Evolutionary conservation across 208 protist species (phyloP).

Genomic region (Wallacemonas sp.): DNA sequence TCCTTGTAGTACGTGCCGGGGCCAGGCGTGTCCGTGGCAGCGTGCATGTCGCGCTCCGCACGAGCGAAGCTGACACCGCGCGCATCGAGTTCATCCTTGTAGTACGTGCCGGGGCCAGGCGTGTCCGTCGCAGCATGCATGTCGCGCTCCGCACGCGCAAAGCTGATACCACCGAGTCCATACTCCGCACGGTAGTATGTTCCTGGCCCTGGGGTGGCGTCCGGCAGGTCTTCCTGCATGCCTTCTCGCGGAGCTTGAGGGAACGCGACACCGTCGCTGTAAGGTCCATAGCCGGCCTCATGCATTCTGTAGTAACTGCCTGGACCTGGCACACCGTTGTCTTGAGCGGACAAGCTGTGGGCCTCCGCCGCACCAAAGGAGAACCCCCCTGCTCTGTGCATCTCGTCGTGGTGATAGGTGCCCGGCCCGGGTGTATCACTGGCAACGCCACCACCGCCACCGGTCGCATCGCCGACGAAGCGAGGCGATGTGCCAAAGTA

Average conservation of each 20-base stretch:
- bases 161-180: conserved; percentile 1
- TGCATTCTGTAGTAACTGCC: background rate
- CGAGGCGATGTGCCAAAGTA: too few species aligned
- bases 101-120: conserved; percentile 25
- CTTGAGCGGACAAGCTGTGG: background rate
- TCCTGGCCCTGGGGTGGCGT: conserved; percentile 20
- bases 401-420: conserved; percentile 8
- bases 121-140: background rate
- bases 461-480: too few species aligned
- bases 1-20: conserved; percentile 30
- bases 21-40: conserved; percentile 7
- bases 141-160: conserved; percentile 13
- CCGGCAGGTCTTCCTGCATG: too few species aligned
- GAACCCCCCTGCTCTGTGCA: background rate
- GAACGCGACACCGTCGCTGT: too few species aligned
- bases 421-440: conserved; percentile 23
- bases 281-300: too few species aligned
- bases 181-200: conserved; percentile 9
- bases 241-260: too few species aligned
- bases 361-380: conserved; percentile 17
- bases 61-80: conserved; percentile 8
- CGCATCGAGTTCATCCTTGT: background rate
- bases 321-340: background rate
- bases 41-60: conserved; percentile 11
- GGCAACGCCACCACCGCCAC: too few species aligned